Base-by-base conservation (phyloP, 371 early-diverging fungal species). In the Syncephalastrum contaminatum region DNA sequence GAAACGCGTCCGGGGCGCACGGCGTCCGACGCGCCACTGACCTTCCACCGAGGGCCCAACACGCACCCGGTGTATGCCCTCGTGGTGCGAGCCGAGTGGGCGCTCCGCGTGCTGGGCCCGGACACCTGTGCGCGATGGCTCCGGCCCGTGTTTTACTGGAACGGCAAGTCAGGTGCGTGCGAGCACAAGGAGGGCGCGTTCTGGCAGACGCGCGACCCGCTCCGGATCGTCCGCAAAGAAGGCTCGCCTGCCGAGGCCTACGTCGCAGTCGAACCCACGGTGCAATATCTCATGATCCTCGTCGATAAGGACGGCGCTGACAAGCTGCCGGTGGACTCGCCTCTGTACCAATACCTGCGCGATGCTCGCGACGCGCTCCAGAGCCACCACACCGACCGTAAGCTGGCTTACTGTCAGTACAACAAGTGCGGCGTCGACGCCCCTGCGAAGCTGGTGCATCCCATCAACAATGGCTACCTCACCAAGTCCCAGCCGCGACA, bases 21-120 rank as follows among this genome's bases (percentile, higher is more conserved):
- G 56, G n/a, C 40, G 18, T 24, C 55, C 61, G 14, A 47, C 21
- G 14, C 79, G 14, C 85, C 87, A 1, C 59, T 85, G 8, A 49
- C 76, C 1, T 87, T 85, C 82, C 77, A 87, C 43, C 73, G 87
- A 36, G 87, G 87, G 0, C 87, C 87, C 6, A 85, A 85, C 53
- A 87, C 85, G 12, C 78, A 83, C 51, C 87, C 87, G 0, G 85
- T 85, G 0, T 87, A 87, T 72, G 84, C 83, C 0, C 66, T 87
- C 0, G 82, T 87, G 0, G 83, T 84, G 0, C 70, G 85, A 0
- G 84, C 84, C 18, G 67, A 63, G 14, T 87, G 83, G 73, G 85
- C 84, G 2, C 59, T 56, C 12, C 54, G 58, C 8, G 64, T 58
- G 45, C 82, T 87, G 65, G 87, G 87, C 1, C 36, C 49, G 4